These are phyloP conservation scores for Gamsiella multidivaricata DNA, from an alignment of 192 early-diverging fungal genomes.

Conservation along the genomic window DNA sequence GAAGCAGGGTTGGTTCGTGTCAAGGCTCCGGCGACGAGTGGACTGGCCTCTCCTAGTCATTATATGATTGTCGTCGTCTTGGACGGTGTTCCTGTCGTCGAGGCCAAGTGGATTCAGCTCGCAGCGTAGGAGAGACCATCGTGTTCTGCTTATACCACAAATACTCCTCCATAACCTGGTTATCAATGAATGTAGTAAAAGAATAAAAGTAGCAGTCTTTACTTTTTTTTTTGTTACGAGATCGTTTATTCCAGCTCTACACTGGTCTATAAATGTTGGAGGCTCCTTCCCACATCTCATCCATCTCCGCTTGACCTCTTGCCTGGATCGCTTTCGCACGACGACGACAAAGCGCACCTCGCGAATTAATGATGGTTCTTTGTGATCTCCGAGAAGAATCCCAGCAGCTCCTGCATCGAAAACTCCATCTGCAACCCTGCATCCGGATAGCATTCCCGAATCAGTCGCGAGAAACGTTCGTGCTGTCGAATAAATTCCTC, in stretches of 20 bases:
- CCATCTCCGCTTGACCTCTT: neutral
- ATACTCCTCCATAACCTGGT: no score
- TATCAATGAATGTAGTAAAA: no score
- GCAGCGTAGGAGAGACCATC: conserved; percentile 19
- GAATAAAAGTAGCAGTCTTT: no score
- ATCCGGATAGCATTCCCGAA: conserved; percentile 89
- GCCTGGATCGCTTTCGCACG: neutral
- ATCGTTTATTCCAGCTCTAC: no score
- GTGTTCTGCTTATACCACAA: no score
- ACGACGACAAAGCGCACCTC: neutral
- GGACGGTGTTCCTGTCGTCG: conserved; percentile 38
- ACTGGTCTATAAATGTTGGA: no score
- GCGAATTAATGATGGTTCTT: conserved; percentile 54
- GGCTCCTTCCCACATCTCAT: no score
- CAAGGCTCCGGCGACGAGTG: conserved; percentile 41
- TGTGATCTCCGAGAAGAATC: conserved; percentile 77
- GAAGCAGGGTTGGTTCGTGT: conserved; percentile 23
- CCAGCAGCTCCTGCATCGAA: conserved; percentile 81
- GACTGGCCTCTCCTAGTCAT: conserved; percentile 36
- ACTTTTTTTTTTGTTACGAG: no score
- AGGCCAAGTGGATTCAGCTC: conserved; percentile 51
- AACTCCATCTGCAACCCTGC: conserved; percentile 86
- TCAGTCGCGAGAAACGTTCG: conserved; percentile 83
- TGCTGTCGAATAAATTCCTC: conserved; percentile 86
- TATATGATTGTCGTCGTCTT: conserved; percentile 47